Percentiles rank a stretch among this genome's conserved stretches.
Evolutionary conservation across 179 eudicot species (phyloP).

Genomic region (Actinidia arguta): DNA sequence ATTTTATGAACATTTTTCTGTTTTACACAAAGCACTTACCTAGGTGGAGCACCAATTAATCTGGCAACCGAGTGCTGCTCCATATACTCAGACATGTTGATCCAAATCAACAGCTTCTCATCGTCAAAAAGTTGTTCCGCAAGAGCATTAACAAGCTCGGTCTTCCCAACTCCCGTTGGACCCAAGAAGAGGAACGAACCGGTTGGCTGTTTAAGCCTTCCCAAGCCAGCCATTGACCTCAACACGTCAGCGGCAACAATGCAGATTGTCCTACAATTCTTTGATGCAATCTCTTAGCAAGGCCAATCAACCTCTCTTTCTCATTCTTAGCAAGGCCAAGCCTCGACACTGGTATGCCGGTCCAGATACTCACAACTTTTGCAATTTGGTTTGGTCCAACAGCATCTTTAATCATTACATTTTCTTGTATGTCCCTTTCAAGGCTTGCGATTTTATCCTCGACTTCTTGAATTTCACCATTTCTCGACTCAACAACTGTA

Average conservation of each 20-base stretch:
- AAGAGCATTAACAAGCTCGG: background rate
- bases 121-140: slow-evolving; percentile 47
- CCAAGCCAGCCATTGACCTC: slow-evolving; percentile 78
- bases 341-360: slow-evolving; percentile 87
- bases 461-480: slow-evolving; percentile 81
- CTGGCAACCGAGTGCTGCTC: slow-evolving; percentile 90
- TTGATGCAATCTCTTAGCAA: slow-evolving; percentile 65
- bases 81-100: slow-evolving; percentile 94
- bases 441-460: slow-evolving; percentile 66
- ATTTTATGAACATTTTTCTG: no score
- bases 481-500: slow-evolving; percentile 77
- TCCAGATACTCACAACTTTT: slow-evolving; percentile 89
- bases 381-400: slow-evolving; percentile 92
- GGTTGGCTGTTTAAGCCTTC: slow-evolving; percentile 68
- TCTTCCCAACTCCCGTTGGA: background rate
- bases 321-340: slow-evolving; percentile 67
- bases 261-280: slow-evolving; percentile 85
- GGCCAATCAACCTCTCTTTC: slow-evolving; percentile 71
- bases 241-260: slow-evolving; percentile 74
- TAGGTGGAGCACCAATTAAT: slow-evolving; percentile 88
- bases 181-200: slow-evolving; percentile 59
- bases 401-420: slow-evolving; percentile 63
- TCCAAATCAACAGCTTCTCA: slow-evolving; percentile 66
- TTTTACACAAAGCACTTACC: slow-evolving; percentile 51
- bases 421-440: slow-evolving; percentile 55